Conservation (phyloP, 129 eudicot genomes). For the Silybum marianum region DNA sequence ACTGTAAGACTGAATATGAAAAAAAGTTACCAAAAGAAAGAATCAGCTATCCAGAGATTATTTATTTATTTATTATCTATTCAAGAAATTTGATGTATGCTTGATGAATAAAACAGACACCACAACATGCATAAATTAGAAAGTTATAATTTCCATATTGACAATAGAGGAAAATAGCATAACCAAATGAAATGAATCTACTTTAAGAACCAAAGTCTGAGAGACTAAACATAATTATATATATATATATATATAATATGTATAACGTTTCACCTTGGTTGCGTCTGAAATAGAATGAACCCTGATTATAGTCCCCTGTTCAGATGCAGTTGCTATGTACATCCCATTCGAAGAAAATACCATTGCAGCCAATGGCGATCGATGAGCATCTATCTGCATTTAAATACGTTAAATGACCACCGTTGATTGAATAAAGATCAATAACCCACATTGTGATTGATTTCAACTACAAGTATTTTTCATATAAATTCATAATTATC, state of each 20-base stretch:
- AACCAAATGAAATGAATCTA: background rate
- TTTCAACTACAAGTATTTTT: background rate
- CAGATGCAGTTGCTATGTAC: constrained; percentile 96
- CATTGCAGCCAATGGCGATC: constrained; percentile 75
- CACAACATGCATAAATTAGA: background rate
- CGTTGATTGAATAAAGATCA: background rate
- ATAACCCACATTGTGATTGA: constrained; percentile 3
- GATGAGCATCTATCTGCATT: constrained; percentile 86
- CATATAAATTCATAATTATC: background rate
- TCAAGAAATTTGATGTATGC: background rate
- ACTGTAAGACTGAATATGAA: constrained; percentile 68
- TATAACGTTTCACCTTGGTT: constrained; percentile 62
- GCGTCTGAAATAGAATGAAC: constrained; percentile 86
- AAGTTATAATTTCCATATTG: background rate
- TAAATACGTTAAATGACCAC: background rate
- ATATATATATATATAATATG: background rate
- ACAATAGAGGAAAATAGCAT: background rate
- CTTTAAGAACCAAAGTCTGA: background rate
- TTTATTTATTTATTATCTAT: too few relatives aligned
- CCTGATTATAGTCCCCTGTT: constrained; percentile 93
- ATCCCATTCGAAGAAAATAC: constrained; percentile 83
- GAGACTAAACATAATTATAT: background rate
- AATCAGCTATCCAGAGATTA: background rate
- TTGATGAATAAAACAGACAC: background rate
- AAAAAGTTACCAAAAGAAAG: constrained; percentile 23